A percentile compares a stretch with the other conserved stretches of the same genome.
Evolutionary conservation across 2,329 filamentous ascomycete species (phyloP).

Genomic region (Neonectria magnoliae): DNA sequence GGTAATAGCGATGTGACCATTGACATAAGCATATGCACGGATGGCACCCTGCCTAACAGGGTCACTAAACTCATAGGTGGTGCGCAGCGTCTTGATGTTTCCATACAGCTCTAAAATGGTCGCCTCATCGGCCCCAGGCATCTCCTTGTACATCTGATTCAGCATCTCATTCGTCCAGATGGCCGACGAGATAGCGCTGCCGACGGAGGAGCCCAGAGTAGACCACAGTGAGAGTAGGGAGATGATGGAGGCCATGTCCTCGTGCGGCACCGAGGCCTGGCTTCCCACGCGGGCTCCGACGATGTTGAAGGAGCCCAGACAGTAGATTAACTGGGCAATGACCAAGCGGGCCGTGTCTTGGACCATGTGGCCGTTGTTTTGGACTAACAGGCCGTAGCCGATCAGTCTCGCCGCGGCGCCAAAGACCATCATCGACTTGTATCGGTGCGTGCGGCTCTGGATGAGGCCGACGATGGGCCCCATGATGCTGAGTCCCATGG

Average conservation of each 20-base stretch:
- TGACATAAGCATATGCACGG: conserved; percentile 46
- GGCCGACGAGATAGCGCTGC: conserved; percentile 50
- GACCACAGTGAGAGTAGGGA: conserved; percentile 52
- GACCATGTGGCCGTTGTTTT: conserved; percentile 43
- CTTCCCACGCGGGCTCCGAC: conserved; percentile 53
- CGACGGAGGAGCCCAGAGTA: conserved; percentile 50
- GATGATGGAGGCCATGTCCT: conserved; percentile 53
- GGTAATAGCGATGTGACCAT: conserved; percentile 49
- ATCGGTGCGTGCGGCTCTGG: conserved; percentile 51
- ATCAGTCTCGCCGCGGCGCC: conserved; percentile 49
- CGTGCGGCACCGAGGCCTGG: conserved; percentile 55
- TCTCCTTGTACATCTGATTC: conserved; percentile 44
- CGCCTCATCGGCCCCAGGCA: conserved; percentile 38
- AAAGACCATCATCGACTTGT: conserved; percentile 54
- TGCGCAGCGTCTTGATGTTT: conserved; percentile 48
- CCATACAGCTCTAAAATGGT: conserved; percentile 47
- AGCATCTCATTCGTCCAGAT: conserved; percentile 55
- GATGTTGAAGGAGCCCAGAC: conserved; percentile 50
- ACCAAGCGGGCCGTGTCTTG: conserved; percentile 48
- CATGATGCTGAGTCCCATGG: conserved; percentile 50
- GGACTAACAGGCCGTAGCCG: conserved; percentile 50
- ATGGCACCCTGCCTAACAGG: conserved; percentile 51
- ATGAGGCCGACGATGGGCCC: conserved; percentile 49
- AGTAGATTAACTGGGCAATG: conserved; percentile 49
- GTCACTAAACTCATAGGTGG: conserved; percentile 45